These are phyloP conservation scores for Penicillium goetzii DNA, from an alignment of 495 filamentous ascomycete species.

Conservation along the genomic window DNA sequence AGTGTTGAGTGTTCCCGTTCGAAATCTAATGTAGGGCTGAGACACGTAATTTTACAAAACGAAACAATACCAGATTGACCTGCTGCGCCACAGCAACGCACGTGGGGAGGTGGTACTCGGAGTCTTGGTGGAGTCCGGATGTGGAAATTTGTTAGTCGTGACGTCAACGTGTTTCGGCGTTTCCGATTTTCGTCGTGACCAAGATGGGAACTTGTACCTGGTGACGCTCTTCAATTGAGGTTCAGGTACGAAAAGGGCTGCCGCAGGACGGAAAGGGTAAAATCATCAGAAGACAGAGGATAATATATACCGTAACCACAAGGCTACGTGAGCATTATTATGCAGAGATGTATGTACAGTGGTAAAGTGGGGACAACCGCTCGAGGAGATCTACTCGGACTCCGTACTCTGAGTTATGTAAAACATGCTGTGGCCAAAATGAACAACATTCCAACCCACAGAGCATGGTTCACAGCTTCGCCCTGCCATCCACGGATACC, in stretches of 20 bases:
- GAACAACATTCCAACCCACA: not conserved
- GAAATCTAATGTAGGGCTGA: not conserved
- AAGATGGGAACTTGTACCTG: slow-evolving; percentile 16
- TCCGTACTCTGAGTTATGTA: no score
- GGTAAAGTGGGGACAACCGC: not conserved
- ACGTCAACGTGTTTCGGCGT: slow-evolving; percentile 34
- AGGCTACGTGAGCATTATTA: not conserved
- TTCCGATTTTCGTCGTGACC: slow-evolving; percentile 12
- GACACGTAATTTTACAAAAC: slow-evolving; percentile 1
- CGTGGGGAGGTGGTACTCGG: slow-evolving; percentile 22
- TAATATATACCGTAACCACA: not conserved
- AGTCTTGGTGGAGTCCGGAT: slow-evolving; percentile 12
- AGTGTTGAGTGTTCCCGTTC: no score
- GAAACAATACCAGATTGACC: not conserved
- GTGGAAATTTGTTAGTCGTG: slow-evolving; percentile 26
- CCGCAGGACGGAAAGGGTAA: not conserved
- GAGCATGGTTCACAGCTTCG: slow-evolving; percentile 51
- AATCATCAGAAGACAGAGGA: not conserved
- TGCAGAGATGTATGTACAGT: slow-evolving; percentile 3
- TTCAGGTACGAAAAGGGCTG: not conserved
- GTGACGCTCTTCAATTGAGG: slow-evolving; percentile 18
- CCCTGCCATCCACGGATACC: slow-evolving; percentile 41
- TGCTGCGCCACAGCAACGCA: slow-evolving; percentile 24
- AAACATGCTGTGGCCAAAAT: not conserved
- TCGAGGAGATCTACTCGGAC: slow-evolving; percentile 1